phyloP scores from a whole-genome alignment of 805 yeast species.

The Naumovozyma castellii region DNA sequence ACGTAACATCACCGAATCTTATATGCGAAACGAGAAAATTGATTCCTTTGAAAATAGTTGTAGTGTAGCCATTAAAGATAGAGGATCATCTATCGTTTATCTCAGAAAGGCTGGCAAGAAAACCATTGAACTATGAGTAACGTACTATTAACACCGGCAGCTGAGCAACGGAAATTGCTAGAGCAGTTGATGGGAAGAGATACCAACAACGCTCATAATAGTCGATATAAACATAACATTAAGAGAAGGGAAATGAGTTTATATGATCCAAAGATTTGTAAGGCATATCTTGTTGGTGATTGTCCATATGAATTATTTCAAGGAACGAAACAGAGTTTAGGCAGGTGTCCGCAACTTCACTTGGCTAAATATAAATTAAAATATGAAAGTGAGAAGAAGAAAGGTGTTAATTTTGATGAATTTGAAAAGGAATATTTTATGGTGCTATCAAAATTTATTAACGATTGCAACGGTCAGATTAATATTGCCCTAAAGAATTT shows the following conservation, averaged over 20 bases:
- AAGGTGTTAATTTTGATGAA: slow-evolving; percentile 36
- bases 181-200: slow-evolving; percentile 60
- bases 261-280: slow-evolving; percentile 58
- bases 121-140: slow-evolving; percentile 1
- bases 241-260: slow-evolving; percentile 30
- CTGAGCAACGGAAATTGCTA: slow-evolving; percentile 58
- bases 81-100: too few species aligned
- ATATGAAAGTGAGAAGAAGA: slow-evolving; percentile 43
- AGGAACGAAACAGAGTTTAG: slow-evolving; percentile 76
- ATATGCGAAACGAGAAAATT: too few species aligned
- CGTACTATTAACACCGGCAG: slow-evolving; percentile 43
- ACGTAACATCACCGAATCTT: too few species aligned
- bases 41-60: too few species aligned
- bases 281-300: slow-evolving; percentile 69
- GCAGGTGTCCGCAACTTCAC: slow-evolving; percentile 70
- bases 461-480: slow-evolving; percentile 59
- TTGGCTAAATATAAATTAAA: slow-evolving; percentile 62
- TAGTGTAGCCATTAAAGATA: too few species aligned
- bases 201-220: slow-evolving; percentile 2
- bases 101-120: too few species aligned
- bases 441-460: slow-evolving; percentile 45
- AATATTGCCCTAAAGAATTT: slow-evolving; percentile 52
- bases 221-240: slow-evolving; percentile 7
- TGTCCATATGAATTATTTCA: slow-evolving; percentile 80
- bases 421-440: slow-evolving; percentile 39